Evolutionary conservation across 768 basidiomycete species (phyloP), one percentile per base, ranked within the genome.

Genomic region (Rhizopogon vesiculosus): DNA sequence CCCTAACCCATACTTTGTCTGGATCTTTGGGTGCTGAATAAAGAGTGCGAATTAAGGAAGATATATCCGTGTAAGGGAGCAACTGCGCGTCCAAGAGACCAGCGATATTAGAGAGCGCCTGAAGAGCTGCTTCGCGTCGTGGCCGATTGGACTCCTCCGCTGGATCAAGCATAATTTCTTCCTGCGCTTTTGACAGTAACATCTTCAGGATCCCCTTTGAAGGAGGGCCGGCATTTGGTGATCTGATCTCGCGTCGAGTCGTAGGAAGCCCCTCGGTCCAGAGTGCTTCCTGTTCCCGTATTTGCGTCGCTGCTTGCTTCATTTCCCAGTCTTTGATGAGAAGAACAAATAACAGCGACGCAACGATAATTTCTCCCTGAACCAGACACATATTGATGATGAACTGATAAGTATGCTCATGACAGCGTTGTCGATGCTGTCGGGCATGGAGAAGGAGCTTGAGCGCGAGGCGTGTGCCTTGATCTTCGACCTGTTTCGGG

Each of bases 361-460:
- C 89, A n/a, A 88, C 75, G 41, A 92, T 77, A 48, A 93, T 83
- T 64, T 93, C 91, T 25, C 89, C 88, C 49, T 92, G 89, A 40
- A 90, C 66, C 18, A 93, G 72, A 54, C 85, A 87, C 8, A 85
- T 77, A 3, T 78, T 73, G 59, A 91, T 75, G 48, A 90, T 68
- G 2, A 75, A 74, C 51, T 78, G 77, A 63, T 84, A 89, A 76
- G 89, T 82, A 31, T 74, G 71, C n/a, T 78, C 69, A 2, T 82
- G 81, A 43, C 85, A 79, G 31, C 76, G 72, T 50, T 82, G 81
- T 29, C 82, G 76, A 43, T 79, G 77, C 42, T 75, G 67, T n/a
- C 81, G 77, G 0, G 86, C 86, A 3, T 73, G 67, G 42, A 71
- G 62, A 25, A 89, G 66, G 3, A 91, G 75, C 22, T 70, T 65